Conservation (phyloP, 352 stramenopile species). For the Globisporangium megalacanthum region DNA sequence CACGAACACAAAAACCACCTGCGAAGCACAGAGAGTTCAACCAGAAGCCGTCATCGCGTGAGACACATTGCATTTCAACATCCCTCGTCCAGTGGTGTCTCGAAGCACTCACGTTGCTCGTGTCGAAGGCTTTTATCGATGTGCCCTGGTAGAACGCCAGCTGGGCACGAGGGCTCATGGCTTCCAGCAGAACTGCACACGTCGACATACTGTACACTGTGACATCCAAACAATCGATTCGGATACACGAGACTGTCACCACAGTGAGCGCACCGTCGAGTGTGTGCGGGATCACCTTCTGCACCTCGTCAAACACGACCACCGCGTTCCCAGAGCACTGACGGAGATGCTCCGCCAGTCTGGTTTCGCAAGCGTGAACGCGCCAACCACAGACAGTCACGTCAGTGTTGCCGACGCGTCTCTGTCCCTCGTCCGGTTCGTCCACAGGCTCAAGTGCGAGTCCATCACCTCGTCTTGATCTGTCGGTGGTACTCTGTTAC, state of each 20-base stretch:
- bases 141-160: slow-evolving; percentile 76
- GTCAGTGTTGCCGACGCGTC: background rate
- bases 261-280: slow-evolving; percentile 57
- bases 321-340: slow-evolving; percentile 83
- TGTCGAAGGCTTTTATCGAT: slow-evolving; percentile 59
- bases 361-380: slow-evolving; percentile 14
- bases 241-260: background rate
- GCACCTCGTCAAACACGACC: slow-evolving; percentile 89
- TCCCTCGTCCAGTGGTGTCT: background rate
- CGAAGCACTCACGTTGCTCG: slow-evolving; percentile 45
- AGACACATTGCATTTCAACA: background rate
- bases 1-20: slow-evolving; percentile 87
- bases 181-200: slow-evolving; percentile 64
- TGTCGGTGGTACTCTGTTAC: slow-evolving; percentile 79
- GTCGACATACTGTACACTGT: background rate
- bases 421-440: background rate
- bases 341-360: slow-evolving; percentile 73
- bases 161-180: slow-evolving; percentile 59
- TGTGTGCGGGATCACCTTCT: slow-evolving; percentile 88
- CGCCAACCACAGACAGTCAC: background rate
- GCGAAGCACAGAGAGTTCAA: background rate
- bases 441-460: background rate
- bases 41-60: background rate
- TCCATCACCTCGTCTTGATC: slow-evolving; percentile 66
- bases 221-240: background rate